phyloP scores from a whole-genome alignment of 2,329 filamentous ascomycete species.

The Aspergillus quadricinctus region DNA sequence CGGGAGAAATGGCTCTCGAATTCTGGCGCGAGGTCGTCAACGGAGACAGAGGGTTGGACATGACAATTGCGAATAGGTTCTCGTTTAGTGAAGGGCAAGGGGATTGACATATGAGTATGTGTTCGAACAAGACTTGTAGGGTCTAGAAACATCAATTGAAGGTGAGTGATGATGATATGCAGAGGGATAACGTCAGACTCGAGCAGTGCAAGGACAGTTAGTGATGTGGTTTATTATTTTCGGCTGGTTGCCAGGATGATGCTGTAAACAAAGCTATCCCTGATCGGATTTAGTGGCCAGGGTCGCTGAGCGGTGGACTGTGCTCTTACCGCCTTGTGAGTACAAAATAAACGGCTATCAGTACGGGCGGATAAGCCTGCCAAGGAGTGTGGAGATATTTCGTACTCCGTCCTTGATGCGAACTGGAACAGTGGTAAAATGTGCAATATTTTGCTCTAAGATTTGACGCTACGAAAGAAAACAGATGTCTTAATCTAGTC shows the following conservation, averaged over 20 bases:
- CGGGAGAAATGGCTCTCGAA: constrained; percentile 31
- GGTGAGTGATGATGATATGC: not conserved
- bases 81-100: not conserved
- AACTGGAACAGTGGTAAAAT: not conserved
- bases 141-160: not conserved
- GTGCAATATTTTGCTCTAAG: not conserved
- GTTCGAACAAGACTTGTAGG: not conserved
- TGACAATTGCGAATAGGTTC: constrained; percentile 13
- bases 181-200: not conserved
- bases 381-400: not conserved
- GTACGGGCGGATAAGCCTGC: too few relatives aligned
- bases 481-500: not conserved
- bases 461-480: not conserved
- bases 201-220: not conserved
- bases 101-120: not conserved
- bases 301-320: constrained; percentile 4
- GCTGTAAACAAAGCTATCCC: constrained; percentile 31
- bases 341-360: not conserved
- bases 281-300: constrained; percentile 8
- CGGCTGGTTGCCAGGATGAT: constrained; percentile 21
- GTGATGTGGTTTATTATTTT: constrained; percentile 19
- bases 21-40: constrained; percentile 41
- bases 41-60: constrained; percentile 40
- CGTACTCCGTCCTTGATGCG: not conserved
- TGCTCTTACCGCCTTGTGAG: constrained; percentile 10